Evolutionary conservation across 306 rosid species (phyloP).

Genomic region (Rosa chinensis): DNA sequence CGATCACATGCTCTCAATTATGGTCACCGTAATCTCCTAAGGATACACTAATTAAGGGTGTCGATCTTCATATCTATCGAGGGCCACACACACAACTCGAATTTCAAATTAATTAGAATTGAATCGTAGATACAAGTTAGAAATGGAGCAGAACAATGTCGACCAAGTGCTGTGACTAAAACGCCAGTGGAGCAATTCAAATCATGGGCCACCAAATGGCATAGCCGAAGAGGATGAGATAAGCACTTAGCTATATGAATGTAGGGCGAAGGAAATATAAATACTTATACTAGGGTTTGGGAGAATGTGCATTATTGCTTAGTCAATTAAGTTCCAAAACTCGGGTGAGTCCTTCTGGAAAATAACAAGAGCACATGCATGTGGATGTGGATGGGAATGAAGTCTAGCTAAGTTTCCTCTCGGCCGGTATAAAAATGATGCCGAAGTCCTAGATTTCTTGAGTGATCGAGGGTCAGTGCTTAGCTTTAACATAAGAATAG

Average conservation of each 20-base stretch:
- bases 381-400: conserved; percentile 42
- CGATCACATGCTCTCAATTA: conserved; percentile 48
- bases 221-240: conserved; percentile 11
- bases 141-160: neutral
- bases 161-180: neutral
- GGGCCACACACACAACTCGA: conserved; percentile 19
- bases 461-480: conserved; percentile 15
- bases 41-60: conserved; percentile 18
- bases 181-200: conserved; percentile 22
- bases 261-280: neutral
- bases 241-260: neutral
- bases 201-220: neutral
- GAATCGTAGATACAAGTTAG: neutral
- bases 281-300: conserved; percentile 12
- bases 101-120: conserved; percentile 9
- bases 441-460: conserved; percentile 26
- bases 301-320: conserved; percentile 29
- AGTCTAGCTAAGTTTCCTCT: conserved; percentile 40
- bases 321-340: conserved; percentile 21
- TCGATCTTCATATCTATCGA: conserved; percentile 41
- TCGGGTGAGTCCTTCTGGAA: conserved; percentile 27
- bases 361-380: conserved; percentile 28
- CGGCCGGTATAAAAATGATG: neutral
- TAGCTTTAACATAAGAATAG: neutral
- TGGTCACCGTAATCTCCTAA: conserved; percentile 14